These are phyloP conservation scores for Entonaema liquescens DNA, from an alignment of 495 filamentous ascomycete genomes.

Conservation along the genomic window DNA sequence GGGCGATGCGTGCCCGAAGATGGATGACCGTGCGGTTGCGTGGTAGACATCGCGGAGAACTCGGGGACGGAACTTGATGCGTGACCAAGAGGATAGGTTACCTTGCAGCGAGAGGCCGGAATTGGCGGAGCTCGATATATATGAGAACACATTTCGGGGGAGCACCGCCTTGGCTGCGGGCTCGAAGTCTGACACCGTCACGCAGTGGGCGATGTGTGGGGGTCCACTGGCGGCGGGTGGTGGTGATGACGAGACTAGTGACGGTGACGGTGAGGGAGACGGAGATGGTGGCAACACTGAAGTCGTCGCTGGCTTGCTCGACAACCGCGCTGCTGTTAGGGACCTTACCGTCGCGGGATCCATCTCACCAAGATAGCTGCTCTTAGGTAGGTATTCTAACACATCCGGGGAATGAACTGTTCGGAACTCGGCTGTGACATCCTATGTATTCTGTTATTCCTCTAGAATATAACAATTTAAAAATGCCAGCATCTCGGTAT, in stretches of 20 bases:
- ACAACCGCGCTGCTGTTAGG: background rate
- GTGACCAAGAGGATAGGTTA: conserved; percentile 85
- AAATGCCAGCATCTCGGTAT: background rate
- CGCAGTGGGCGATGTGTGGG: conserved; percentile 47
- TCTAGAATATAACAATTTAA: background rate
- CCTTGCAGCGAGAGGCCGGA: conserved; percentile 77
- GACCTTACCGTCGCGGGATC: conserved; percentile 65
- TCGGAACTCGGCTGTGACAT: conserved; percentile 75
- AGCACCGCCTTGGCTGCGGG: conserved; percentile 76
- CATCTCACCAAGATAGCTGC: conserved; percentile 72
- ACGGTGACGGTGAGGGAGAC: background rate
- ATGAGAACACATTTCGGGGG: conserved; percentile 84
- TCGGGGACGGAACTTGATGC: conserved; percentile 84
- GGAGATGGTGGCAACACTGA: conserved; percentile 43
- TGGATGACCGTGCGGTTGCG: conserved; percentile 73
- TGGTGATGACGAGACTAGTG: background rate
- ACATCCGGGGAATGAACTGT: conserved; percentile 72
- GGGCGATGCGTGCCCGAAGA: conserved; percentile 76
- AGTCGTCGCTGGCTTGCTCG: background rate
- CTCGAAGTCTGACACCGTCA: conserved; percentile 71
- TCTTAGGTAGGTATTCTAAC: conserved; percentile 64
- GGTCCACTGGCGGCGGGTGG: conserved; percentile 42
- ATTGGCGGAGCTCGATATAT: conserved; percentile 84
- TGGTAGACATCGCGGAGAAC: conserved; percentile 78
- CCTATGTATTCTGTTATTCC: conserved; percentile 50